Base-by-base conservation (phyloP, 1,284 basidiomycete species). In the Kwoniella shivajii region DNA sequence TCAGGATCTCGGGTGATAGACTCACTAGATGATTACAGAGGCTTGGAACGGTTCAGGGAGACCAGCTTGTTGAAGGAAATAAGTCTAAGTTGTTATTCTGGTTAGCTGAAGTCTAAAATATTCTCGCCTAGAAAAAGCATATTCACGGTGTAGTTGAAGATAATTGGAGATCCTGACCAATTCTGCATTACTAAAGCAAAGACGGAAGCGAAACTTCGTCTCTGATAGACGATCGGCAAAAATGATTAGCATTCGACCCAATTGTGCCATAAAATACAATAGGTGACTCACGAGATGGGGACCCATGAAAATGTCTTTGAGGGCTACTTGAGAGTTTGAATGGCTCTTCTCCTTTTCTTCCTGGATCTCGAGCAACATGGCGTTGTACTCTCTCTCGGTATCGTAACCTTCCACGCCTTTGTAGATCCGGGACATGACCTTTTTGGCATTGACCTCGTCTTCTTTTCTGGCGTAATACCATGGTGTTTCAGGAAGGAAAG, bases 401-500 rank as follows among this genome's bases (percentile, higher is more conserved):
- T 61, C 59, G 29, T 58, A 61, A 13, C 56, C 59, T 20, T 54
- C 45, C 4, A 58, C 52, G 18, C 51, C 51, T n/a, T 47, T 41
- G 47, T 60, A 53, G 10, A 60, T 50, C 33, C 33, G n/a, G n/a
- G 49, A 14, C 6, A 41, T 44, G 20, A 42, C 49, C 42, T 18
- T 42, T 29, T 48, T 57, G 24, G 42, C 60, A 26, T 56, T 33
- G 30, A 59, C 53, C 31, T 60, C 50, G 51, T 59, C 50, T 27
- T 57, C 48, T n/a, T 50, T 46, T 49, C 37, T 22, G 34, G 53
- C 55, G 33, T 55, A 53, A 53, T 56, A 65, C 59, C 57, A 65
- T 24, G 57, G 64, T 2, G 52, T 58, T 18, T 60, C 61, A 6
- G 58, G 63, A 9, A 64, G 36, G 49, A 56, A 57, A 38, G 41